phyloP scores from a whole-genome alignment of 2,329 filamentous ascomycete genomes.

The Sporothrix mexicana region DNA sequence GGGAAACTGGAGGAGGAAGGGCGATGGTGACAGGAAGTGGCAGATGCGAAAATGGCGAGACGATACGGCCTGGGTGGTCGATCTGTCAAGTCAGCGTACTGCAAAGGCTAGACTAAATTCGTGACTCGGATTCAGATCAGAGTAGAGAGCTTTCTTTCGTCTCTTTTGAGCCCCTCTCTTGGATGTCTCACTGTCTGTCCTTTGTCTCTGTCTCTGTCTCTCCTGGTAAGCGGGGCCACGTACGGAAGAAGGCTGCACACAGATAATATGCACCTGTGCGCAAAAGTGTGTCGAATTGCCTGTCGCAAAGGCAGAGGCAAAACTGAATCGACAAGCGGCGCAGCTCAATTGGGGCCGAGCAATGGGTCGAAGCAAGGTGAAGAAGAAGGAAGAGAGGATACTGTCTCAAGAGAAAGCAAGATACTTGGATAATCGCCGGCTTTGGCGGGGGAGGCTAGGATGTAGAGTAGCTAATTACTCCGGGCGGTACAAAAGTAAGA shows the following conservation, averaged over 20 bases:
- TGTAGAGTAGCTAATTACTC: slow-evolving; percentile 17
- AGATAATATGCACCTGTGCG: slow-evolving; percentile 25
- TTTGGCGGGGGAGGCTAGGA: slow-evolving; percentile 19
- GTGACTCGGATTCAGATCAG: slow-evolving; percentile 9
- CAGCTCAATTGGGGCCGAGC: slow-evolving; percentile 17
- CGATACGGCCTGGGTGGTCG: slow-evolving; percentile 12
- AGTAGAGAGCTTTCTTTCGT: slow-evolving; percentile 21
- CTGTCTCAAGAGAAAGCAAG: background rate
- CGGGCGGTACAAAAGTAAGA: background rate
- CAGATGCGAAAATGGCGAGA: slow-evolving; percentile 19
- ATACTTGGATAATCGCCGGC: background rate
- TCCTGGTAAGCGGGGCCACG: slow-evolving; percentile 17
- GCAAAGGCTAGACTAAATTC: slow-evolving; percentile 26
- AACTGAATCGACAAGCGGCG: background rate
- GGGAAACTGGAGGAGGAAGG: background rate
- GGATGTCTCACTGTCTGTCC: slow-evolving; percentile 27
- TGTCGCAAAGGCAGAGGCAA: background rate
- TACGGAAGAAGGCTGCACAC: slow-evolving; percentile 18
- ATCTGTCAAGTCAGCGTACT: slow-evolving; percentile 27
- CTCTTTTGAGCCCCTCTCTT: slow-evolving; percentile 8
- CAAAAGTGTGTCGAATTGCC: slow-evolving; percentile 16
- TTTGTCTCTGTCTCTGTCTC: slow-evolving; percentile 18
- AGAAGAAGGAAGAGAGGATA: background rate
- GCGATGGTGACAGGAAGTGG: background rate
- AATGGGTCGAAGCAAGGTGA: background rate